Percentiles rank a stretch among this genome's conserved stretches.
These are phyloP conservation scores for Achaetomium macrosporum DNA, from an alignment of 2,329 filamentous ascomycete species.

Conservation along the genomic window DNA sequence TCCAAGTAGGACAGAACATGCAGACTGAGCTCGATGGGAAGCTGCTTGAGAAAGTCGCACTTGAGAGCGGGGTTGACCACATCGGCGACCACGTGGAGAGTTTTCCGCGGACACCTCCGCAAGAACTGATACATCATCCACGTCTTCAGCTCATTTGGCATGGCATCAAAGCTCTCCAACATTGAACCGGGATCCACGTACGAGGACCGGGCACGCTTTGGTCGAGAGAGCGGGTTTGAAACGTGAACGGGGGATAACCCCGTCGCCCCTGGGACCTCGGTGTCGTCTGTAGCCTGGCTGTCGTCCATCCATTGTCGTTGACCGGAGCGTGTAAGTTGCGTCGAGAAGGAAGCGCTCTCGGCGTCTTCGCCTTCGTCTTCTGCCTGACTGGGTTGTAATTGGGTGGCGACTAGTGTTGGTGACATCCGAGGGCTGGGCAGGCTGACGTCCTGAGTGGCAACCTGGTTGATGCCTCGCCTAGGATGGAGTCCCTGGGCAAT, in stretches of 20 bases:
- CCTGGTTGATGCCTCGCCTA: conserved; percentile 57
- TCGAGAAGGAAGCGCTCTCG: conserved; percentile 30
- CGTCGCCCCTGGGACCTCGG: conserved; percentile 25
- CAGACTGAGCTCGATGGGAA: conserved; percentile 81
- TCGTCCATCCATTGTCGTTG: conserved; percentile 33
- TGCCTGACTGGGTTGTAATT: conserved; percentile 37
- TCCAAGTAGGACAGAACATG: conserved; percentile 86
- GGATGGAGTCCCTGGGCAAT: conserved; percentile 42
- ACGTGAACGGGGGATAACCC: conserved; percentile 27
- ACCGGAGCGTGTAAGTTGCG: conserved; percentile 30
- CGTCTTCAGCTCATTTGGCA: conserved; percentile 86
- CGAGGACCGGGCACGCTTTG: conserved; percentile 30
- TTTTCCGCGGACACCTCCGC: conserved; percentile 78
- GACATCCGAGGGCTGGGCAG: conserved; percentile 92
- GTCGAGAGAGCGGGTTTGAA: conserved; percentile 18
- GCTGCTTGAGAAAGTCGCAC: conserved; percentile 80
- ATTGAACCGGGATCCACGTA: conserved; percentile 79
- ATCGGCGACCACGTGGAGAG: conserved; percentile 81
- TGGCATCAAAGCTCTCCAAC: conserved; percentile 82
- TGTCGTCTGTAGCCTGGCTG: conserved; percentile 37
- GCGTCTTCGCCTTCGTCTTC: conserved; percentile 41
- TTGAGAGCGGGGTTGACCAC: conserved; percentile 91
- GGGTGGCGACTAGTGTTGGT: conserved; percentile 73
- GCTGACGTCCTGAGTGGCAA: conserved; percentile 78
- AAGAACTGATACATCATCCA: conserved; percentile 97